Evolutionary conservation across 176 grass and related monocot genomes (phyloP), one percentile per base, ranked within the genome.

Genomic region (Bonia amplexicaulis): DNA sequence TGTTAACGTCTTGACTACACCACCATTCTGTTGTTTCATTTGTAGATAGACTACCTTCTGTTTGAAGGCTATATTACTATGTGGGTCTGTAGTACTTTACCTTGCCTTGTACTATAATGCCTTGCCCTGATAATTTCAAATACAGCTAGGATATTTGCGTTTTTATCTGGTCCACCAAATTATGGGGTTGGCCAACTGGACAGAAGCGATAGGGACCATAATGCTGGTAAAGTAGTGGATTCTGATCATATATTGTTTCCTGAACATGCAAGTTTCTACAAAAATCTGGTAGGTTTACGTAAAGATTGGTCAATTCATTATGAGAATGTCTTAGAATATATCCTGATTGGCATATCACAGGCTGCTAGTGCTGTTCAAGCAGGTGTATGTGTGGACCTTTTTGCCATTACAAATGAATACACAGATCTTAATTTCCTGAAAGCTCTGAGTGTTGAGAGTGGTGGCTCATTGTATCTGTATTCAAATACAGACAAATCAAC

Each of bases 351-450:
- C 89, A 90, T 87, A 90, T 90, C 79, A 90, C 91, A 98, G 96
- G 96, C 96, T 86, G 88, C 91, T 90, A 88, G 87, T 89, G 96
- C 93, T 87, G 96, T 95, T 84, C 91, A 98, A 98, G 89, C 91
- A 90, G 96, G 96, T 92, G 96, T 90, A 19, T 95, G 89, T 74
- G 93, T 98, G 86, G 96, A 98, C 89, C 87, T 95, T 87, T 98
- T 95, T 85, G 87, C 93, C 46, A 86, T 98, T 66, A 95, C 96
- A 83, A 87, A 98, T 95, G 96, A 98, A 79, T 95, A 95, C 76
- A 92, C 93, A 66, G 91, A 98, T 69, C 89, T 98, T 67, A 76
- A 91, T 77, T 95, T 91, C 44, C 88, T 98, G 26, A 98, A 98
- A 76, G 89, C 86, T 91, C 85, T 98, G 37, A 94, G 91, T 91